phyloP scores from a whole-genome alignment of 2,329 filamentous ascomycete genomes.

The Phialophora expanda region DNA sequence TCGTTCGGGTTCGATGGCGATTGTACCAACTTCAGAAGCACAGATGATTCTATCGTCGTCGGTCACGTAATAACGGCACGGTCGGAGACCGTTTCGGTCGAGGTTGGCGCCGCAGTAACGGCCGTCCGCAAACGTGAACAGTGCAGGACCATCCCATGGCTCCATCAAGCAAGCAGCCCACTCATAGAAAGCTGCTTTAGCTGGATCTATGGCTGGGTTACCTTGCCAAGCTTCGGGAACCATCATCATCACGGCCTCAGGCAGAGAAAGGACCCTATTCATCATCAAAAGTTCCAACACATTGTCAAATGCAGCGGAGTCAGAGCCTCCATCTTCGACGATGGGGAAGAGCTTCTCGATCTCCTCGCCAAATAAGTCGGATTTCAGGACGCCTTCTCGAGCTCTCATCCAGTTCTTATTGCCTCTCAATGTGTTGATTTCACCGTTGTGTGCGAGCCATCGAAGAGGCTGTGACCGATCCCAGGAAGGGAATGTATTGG shows the following conservation, averaged over 20 bases:
- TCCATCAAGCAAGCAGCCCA: constrained; percentile 99
- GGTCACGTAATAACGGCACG: constrained; percentile 95
- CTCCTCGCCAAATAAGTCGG: constrained; percentile 88
- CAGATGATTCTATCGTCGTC: constrained; percentile 97
- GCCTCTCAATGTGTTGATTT: constrained; percentile 95
- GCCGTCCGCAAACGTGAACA: constrained; percentile 96
- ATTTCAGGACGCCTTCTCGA: constrained; percentile 92
- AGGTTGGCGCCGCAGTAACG: constrained; percentile 96
- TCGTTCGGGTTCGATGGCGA: constrained; percentile 84
- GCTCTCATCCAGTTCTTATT: constrained; percentile 99
- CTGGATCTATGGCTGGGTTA: constrained; percentile 86
- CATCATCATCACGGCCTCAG: constrained; percentile 98
- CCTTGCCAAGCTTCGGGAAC: constrained; percentile 98
- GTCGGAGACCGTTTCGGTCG: constrained; percentile 91
- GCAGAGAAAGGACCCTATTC: constrained; percentile 92
- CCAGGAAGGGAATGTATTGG: constrained; percentile 98
- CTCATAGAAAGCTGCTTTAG: constrained; percentile 96
- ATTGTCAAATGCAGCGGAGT: constrained; percentile 97
- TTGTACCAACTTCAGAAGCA: constrained; percentile 94
- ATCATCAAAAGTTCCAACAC: constrained; percentile 92
- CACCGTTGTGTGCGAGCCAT: constrained; percentile 98
- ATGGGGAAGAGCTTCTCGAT: constrained; percentile 90
- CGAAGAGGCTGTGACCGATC: constrained; percentile 93
- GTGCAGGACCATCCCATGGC: constrained; percentile 94
- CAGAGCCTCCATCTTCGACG: constrained; percentile 93